A percentile compares a stretch with the other conserved stretches of the same genome.
These are phyloP conservation scores for Penicillium sp. DNA, from an alignment of 2,329 filamentous ascomycete species.

Conservation along the genomic window DNA sequence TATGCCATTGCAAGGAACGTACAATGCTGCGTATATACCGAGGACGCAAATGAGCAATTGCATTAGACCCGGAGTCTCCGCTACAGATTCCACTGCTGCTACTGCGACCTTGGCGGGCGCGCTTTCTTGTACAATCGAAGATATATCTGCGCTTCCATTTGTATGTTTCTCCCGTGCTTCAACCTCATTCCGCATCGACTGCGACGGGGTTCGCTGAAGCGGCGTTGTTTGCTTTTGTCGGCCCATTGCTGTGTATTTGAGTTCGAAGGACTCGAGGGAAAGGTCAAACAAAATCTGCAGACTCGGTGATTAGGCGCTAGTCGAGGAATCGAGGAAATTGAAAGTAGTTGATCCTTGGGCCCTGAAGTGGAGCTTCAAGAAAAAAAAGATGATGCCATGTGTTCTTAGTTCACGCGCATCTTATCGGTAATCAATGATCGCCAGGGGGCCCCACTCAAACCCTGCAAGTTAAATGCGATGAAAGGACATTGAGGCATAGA, in stretches of 20 bases:
- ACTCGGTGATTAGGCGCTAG: too few species aligned
- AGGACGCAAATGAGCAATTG: conserved; percentile 85
- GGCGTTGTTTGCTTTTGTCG: conserved; percentile 69
- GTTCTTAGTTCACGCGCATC: conserved; percentile 30
- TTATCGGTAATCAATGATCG: conserved; percentile 22
- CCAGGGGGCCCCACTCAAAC: conserved; percentile 16
- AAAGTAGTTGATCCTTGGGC: neutral
- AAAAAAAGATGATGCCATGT: conserved; percentile 37
- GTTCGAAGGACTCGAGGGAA: neutral
- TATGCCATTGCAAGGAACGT: conserved; percentile 26
- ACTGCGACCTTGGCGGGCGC: neutral
- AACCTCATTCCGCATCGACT: conserved; percentile 54
- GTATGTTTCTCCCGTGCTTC: conserved; percentile 29
- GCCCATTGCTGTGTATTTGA: conserved; percentile 56
- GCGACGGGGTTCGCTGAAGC: conserved; percentile 64
- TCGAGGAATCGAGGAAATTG: neutral
- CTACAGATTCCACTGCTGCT: conserved; percentile 29
- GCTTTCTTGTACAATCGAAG: conserved; percentile 12
- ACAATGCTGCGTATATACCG: conserved; percentile 98
- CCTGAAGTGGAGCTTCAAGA: conserved; percentile 2
- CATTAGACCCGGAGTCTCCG: conserved; percentile 58
- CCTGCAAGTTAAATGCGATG: conserved; percentile 14
- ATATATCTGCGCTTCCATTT: conserved; percentile 34
- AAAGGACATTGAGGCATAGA: neutral
- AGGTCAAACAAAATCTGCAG: neutral